These are phyloP conservation scores for Silene vulgaris DNA, from an alignment of 179 eudicot species.

Conservation along the genomic window DNA sequence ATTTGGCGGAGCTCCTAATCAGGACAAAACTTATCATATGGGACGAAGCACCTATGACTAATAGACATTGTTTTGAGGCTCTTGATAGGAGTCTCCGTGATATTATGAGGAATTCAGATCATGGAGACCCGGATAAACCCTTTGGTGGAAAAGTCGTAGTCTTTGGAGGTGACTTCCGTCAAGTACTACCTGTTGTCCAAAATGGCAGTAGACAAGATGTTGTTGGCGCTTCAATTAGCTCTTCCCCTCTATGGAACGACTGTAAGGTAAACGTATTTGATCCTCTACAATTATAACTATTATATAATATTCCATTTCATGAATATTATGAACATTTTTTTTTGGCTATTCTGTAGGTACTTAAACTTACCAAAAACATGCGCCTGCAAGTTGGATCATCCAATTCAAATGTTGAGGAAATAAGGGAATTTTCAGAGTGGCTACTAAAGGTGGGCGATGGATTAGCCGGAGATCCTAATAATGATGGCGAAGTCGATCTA, in stretches of 20 bases:
- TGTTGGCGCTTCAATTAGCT: too few relatives aligned
- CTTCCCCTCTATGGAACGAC: neutral
- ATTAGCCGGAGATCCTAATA: too few relatives aligned
- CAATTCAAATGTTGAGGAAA: neutral
- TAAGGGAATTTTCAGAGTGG: neutral
- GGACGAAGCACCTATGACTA: too few relatives aligned
- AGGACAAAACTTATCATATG: too few relatives aligned
- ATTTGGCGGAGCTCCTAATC: too few relatives aligned
- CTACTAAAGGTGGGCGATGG: too few relatives aligned
- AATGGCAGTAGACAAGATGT: neutral
- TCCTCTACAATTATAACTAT: neutral
- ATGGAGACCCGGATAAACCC: neutral
- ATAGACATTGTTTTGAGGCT: too few relatives aligned
- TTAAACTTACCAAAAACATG: neutral
- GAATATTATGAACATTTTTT: neutral
- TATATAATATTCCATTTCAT: neutral
- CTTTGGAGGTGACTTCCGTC: neutral
- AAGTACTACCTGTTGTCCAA: neutral
- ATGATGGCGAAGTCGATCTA: too few relatives aligned
- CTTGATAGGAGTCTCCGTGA: too few relatives aligned
- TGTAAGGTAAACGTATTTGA: neutral
- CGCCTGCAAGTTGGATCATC: neutral
- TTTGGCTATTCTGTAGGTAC: neutral
- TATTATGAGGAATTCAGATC: too few relatives aligned
- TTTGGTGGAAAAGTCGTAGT: neutral